phyloP scores from a whole-genome alignment of 1,284 basidiomycete genomes.

The Boletus mariae region DNA sequence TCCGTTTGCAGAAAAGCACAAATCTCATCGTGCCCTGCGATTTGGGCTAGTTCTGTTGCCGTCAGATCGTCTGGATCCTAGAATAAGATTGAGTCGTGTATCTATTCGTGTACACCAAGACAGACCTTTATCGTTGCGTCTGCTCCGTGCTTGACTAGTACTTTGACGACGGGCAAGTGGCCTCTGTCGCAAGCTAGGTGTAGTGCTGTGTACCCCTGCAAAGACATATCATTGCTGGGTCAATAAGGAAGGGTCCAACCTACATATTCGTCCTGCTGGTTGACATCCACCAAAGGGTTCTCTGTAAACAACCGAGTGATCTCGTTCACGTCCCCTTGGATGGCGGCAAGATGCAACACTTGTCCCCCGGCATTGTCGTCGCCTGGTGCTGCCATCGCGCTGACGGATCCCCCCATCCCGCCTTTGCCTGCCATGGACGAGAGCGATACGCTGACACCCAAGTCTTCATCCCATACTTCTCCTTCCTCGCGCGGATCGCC shows the following conservation, averaged over 20 bases:
- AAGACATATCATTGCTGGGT: constrained; percentile 4
- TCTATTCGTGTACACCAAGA: background rate
- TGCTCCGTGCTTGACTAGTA: constrained; percentile 66
- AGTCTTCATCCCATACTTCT: constrained; percentile 39
- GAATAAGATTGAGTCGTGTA: constrained; percentile 3
- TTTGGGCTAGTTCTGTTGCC: constrained; percentile 60
- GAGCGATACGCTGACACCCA: constrained; percentile 29
- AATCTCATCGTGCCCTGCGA: constrained; percentile 65
- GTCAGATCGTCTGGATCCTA: constrained; percentile 74
- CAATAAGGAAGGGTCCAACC: constrained; percentile 19
- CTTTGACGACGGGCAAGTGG: constrained; percentile 49
- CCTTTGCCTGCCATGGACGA: constrained; percentile 34
- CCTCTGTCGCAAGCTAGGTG: constrained; percentile 87
- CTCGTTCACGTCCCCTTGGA: constrained; percentile 50
- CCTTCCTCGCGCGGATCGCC: constrained; percentile 24
- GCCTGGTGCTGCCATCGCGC: constrained; percentile 47
- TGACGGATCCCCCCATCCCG: constrained; percentile 63
- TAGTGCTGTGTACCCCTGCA: constrained; percentile 79
- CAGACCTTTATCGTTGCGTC: constrained; percentile 59
- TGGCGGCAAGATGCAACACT: constrained; percentile 62
- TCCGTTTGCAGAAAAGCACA: constrained; percentile 43
- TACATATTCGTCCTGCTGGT: constrained; percentile 64
- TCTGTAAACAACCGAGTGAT: constrained; percentile 46
- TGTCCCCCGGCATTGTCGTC: constrained; percentile 32
- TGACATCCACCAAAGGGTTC: constrained; percentile 39